Percentiles rank a stretch among this genome's conserved stretches.
Evolutionary conservation across 1,139 yeast genomes (phyloP).

Genomic region (Ogataea hybrid): DNA sequence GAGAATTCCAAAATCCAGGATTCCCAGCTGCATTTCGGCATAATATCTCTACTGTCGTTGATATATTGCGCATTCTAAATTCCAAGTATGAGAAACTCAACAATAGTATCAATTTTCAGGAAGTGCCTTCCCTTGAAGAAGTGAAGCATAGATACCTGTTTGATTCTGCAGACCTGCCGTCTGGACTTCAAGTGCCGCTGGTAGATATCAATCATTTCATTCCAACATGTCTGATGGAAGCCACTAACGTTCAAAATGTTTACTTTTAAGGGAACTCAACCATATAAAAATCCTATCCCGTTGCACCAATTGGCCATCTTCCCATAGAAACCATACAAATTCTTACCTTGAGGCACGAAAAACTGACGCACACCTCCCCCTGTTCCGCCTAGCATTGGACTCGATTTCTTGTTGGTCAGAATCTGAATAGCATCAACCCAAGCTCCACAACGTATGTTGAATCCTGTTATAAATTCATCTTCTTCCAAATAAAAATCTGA

Average conservation of each 20-base stretch:
- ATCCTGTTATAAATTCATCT: conserved; percentile 60
- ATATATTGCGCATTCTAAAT: conserved; percentile 20
- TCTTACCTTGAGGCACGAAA: conserved; percentile 56
- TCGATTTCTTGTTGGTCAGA: conserved; percentile 47
- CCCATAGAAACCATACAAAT: conserved; percentile 68
- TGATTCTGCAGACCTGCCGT: conserved; percentile 23
- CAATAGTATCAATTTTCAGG: conserved; percentile 23
- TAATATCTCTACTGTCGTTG: conserved; percentile 15
- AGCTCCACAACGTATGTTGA: conserved; percentile 69
- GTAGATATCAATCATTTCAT: conserved; percentile 13
- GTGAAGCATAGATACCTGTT: conserved; percentile 20
- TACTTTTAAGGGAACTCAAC: conserved; percentile 13
- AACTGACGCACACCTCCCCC: conserved; percentile 71
- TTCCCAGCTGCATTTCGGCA: conserved; percentile 19
- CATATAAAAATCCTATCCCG: conserved; percentile 65
- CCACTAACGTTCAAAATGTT: background rate
- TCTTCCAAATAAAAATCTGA: conserved; percentile 53
- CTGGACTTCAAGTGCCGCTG: conserved; percentile 28
- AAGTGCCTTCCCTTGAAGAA: conserved; percentile 14
- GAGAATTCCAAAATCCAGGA: conserved; percentile 10
- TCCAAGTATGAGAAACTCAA: conserved; percentile 26
- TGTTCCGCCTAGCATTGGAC: conserved; percentile 57
- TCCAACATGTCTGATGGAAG: conserved; percentile 17
- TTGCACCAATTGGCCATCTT: conserved; percentile 66
- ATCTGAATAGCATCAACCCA: conserved; percentile 89